phyloP scores from a whole-genome alignment of 495 filamentous ascomycete species.

The Talaromyces nanjingensis region DNA sequence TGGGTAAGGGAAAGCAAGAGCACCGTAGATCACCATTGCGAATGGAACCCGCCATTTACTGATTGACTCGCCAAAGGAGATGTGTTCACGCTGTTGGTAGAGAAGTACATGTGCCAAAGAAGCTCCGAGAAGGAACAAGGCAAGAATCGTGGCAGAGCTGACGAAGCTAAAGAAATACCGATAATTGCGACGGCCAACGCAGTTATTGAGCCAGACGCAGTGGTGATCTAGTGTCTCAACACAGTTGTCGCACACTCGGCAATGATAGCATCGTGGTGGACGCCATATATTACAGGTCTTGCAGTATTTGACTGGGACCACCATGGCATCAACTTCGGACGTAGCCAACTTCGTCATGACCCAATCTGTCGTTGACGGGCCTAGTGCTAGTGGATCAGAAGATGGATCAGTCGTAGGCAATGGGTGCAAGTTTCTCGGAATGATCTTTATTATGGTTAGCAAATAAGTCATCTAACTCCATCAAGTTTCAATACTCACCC shows the following conservation, averaged over 20 bases:
- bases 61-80: conserved; percentile 63
- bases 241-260: conserved; percentile 93
- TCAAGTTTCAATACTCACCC: conserved; percentile 50
- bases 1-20: conserved; percentile 72
- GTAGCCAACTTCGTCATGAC: conserved; percentile 74
- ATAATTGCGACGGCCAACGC: conserved; percentile 94
- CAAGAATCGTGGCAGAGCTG: conserved; percentile 63
- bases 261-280: conserved; percentile 90
- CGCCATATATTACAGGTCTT: conserved; percentile 96
- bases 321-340: conserved; percentile 70
- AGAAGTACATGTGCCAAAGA: conserved; percentile 73
- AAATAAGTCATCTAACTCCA: conserved; percentile 7
- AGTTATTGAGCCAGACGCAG: conserved; percentile 99
- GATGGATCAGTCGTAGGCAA: conserved; percentile 48
- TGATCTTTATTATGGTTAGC: conserved; percentile 46
- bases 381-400: conserved; percentile 70
- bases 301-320: conserved; percentile 96
- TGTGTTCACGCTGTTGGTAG: conserved; percentile 50
- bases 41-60: conserved; percentile 69
- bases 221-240: conserved; percentile 97
- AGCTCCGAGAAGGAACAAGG: conserved; percentile 66
- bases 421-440: conserved; percentile 76
- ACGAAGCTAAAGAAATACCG: conserved; percentile 96
- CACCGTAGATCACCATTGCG: conserved; percentile 79
- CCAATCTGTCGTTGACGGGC: conserved; percentile 86